Percentiles rank a stretch among this genome's conserved stretches.
Conservation (phyloP, 2,329 filamentous ascomycete species). For the Penicillium polonicum region DNA sequence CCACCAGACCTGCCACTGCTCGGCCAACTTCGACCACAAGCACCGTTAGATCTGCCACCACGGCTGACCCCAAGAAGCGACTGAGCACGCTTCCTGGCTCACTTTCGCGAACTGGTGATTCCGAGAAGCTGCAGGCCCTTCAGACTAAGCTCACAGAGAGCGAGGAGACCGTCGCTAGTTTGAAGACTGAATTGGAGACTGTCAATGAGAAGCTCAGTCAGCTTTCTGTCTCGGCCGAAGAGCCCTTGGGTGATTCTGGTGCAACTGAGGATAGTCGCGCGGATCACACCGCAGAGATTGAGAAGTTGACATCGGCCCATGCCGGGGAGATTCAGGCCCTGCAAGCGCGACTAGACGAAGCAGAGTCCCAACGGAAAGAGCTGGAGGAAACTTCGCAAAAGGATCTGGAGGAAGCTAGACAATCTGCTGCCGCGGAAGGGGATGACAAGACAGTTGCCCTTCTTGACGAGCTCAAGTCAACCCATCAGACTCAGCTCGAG, state of each 20-base stretch:
- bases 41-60: slow-evolving; percentile 21
- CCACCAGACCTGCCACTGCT: slow-evolving; percentile 18
- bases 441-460: slow-evolving; percentile 36
- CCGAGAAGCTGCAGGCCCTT: slow-evolving; percentile 37
- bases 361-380: slow-evolving; percentile 38
- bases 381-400: slow-evolving; percentile 38
- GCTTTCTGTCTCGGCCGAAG: slow-evolving; percentile 30
- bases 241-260: slow-evolving; percentile 21
- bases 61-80: slow-evolving; percentile 36
- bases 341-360: slow-evolving; percentile 36
- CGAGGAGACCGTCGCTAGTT: slow-evolving; percentile 34
- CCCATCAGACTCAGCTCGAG: slow-evolving; percentile 38
- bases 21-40: slow-evolving; percentile 27
- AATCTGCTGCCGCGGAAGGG: slow-evolving; percentile 36
- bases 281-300: slow-evolving; percentile 36
- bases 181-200: slow-evolving; percentile 36
- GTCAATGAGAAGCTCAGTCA: slow-evolving; percentile 38
- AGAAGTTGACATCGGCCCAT: slow-evolving; percentile 34
- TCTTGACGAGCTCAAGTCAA: slow-evolving; percentile 40
- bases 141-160: slow-evolving; percentile 39
- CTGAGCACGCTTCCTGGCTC: slow-evolving; percentile 36
- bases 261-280: slow-evolving; percentile 29
- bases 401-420: slow-evolving; percentile 41
- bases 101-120: slow-evolving; percentile 29
- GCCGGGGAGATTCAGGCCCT: slow-evolving; percentile 35